These are phyloP conservation scores for Blumeriella jaapii DNA, from an alignment of 2,329 filamentous ascomycete species.

Conservation along the genomic window DNA sequence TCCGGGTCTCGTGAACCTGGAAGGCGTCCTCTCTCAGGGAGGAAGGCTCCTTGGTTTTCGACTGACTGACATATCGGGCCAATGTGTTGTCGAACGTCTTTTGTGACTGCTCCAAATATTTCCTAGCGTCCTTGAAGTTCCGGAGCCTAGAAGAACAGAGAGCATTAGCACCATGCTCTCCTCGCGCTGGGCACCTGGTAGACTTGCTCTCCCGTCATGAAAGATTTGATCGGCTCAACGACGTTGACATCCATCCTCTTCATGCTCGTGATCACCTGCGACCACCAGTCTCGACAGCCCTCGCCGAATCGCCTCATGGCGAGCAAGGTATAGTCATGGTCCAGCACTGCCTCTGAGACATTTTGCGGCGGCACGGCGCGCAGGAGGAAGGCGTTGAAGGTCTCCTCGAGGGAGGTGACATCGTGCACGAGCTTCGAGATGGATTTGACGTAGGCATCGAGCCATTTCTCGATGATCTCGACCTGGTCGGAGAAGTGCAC, in stretches of 20 bases:
- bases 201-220: slow-evolving; percentile 56
- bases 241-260: slow-evolving; percentile 68
- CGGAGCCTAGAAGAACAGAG: slow-evolving; percentile 37
- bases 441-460: slow-evolving; percentile 58
- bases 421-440: slow-evolving; percentile 51
- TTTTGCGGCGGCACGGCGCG: slow-evolving; percentile 63
- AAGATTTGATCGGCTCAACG: slow-evolving; percentile 70
- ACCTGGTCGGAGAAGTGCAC: slow-evolving; percentile 86
- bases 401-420: slow-evolving; percentile 64
- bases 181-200: background rate
- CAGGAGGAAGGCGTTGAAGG: slow-evolving; percentile 65
- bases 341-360: slow-evolving; percentile 73
- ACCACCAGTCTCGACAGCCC: slow-evolving; percentile 80
- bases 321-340: slow-evolving; percentile 88
- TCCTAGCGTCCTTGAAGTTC: slow-evolving; percentile 74
- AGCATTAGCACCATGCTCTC: no score
- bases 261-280: slow-evolving; percentile 57
- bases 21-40: slow-evolving; percentile 91
- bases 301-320: slow-evolving; percentile 79
- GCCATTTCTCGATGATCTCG: slow-evolving; percentile 85
- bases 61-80: slow-evolving; percentile 70
- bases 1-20: slow-evolving; percentile 83
- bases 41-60: slow-evolving; percentile 88
- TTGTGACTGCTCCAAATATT: slow-evolving; percentile 66
- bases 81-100: slow-evolving; percentile 74